phyloP scores from a whole-genome alignment of 306 rosid genomes.

The Corylus americana region DNA sequence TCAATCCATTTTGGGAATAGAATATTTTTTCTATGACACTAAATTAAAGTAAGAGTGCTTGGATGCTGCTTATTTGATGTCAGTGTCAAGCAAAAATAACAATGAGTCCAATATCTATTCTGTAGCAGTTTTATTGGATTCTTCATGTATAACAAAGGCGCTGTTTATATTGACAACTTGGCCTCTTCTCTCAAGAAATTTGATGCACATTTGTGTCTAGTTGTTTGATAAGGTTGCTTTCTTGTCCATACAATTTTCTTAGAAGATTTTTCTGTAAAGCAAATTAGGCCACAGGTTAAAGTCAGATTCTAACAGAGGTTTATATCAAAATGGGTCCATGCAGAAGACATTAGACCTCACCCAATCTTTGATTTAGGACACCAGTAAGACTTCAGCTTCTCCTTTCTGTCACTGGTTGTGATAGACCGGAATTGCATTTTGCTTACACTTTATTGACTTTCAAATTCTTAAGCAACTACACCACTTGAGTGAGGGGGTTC shows the following conservation, averaged over 20 bases:
- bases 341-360: neutral
- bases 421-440: slow-evolving; percentile 13
- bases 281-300: neutral
- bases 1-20: slow-evolving; percentile 21
- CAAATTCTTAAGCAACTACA: slow-evolving; percentile 9
- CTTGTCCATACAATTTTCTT: slow-evolving; percentile 6
- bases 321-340: slow-evolving; percentile 23
- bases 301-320: neutral
- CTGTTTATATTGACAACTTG: slow-evolving; percentile 4
- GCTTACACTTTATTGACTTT: slow-evolving; percentile 23
- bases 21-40: slow-evolving; percentile 14
- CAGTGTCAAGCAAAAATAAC: neutral
- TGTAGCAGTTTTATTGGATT: neutral
- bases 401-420: slow-evolving; percentile 21
- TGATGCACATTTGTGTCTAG: neutral
- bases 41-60: neutral
- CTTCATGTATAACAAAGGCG: neutral
- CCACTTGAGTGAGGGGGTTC: slow-evolving; percentile 9
- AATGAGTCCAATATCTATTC: neutral
- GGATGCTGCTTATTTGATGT: slow-evolving; percentile 1
- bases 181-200: neutral
- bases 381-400: neutral
- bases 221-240: neutral
- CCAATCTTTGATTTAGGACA: neutral
- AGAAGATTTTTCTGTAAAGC: neutral